phyloP scores from a whole-genome alignment of 345 rosid genomes.

The Conringia planisiliqua region DNA sequence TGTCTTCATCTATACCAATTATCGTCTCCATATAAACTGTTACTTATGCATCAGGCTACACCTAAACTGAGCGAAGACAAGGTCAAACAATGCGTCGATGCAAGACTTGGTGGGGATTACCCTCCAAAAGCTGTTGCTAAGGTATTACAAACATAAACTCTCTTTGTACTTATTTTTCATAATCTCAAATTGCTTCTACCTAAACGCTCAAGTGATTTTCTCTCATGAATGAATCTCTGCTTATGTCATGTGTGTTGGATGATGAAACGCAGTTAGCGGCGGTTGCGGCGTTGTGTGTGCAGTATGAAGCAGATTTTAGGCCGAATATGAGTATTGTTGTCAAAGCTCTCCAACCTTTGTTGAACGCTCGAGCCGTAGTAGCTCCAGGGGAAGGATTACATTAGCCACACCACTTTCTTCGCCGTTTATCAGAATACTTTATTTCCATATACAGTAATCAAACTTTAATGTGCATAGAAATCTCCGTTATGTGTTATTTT shows the following conservation, averaged over 20 bases:
- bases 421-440: neutral
- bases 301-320: conserved; percentile 81
- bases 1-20: neutral
- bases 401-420: conserved; percentile 14
- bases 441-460: conserved; percentile 4
- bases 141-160: conserved; percentile 36
- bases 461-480: conserved; percentile 22
- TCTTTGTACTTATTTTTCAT: neutral
- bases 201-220: neutral
- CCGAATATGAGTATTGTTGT: conserved; percentile 85
- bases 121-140: conserved; percentile 96
- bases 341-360: conserved; percentile 75
- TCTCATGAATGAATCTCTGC: too few species aligned
- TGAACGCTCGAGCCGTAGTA: conserved; percentile 48
- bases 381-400: conserved; percentile 37
- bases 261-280: conserved; percentile 59
- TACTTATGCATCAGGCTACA: conserved; percentile 57
- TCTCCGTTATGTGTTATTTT: neutral
- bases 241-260: neutral
- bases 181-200: neutral
- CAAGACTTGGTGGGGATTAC: conserved; percentile 81
- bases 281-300: conserved; percentile 76
- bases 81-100: conserved; percentile 88
- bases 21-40: neutral
- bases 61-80: conserved; percentile 96